phyloP scores from a whole-genome alignment of 2,329 filamentous ascomycete genomes.

The Bisporella sp. region DNA sequence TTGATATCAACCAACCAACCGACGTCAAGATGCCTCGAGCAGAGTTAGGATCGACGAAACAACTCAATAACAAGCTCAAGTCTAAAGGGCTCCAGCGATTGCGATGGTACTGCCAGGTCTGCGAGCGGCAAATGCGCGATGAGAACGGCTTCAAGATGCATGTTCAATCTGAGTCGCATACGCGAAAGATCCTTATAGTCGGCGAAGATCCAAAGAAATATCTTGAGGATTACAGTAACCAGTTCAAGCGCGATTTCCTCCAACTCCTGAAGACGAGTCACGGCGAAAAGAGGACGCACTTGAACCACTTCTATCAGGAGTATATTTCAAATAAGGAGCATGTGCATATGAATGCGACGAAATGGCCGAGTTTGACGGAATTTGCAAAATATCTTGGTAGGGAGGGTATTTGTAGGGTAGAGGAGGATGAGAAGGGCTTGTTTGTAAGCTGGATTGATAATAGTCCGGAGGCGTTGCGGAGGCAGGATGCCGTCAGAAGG shows the following conservation, averaged over 20 bases:
- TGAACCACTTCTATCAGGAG: slow-evolving; percentile 93
- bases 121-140: slow-evolving; percentile 70
- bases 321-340: slow-evolving; percentile 86
- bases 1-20: no score
- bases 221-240: slow-evolving; percentile 73
- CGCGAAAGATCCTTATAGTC: slow-evolving; percentile 81
- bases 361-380: slow-evolving; percentile 81
- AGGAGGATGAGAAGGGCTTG: slow-evolving; percentile 82
- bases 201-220: slow-evolving; percentile 81
- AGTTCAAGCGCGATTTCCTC: slow-evolving; percentile 78
- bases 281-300: slow-evolving; percentile 80
- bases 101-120: slow-evolving; percentile 86
- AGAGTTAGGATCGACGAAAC: slow-evolving; percentile 86
- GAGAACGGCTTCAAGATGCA: slow-evolving; percentile 83
- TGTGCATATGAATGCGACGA: slow-evolving; percentile 88
- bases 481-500: slow-evolving; percentile 73
- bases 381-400: slow-evolving; percentile 81
- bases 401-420: slow-evolving; percentile 82
- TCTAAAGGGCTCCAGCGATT: slow-evolving; percentile 70
- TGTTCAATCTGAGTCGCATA: slow-evolving; percentile 71
- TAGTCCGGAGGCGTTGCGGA: slow-evolving; percentile 72
- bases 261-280: slow-evolving; percentile 73
- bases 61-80: slow-evolving; percentile 87
- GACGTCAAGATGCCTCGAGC: slow-evolving; percentile 72
- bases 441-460: slow-evolving; percentile 90